Evolutionary conservation across 495 filamentous ascomycete genomes (phyloP), one percentile per base, ranked within the genome.

Genomic region (Talaromyces ruber): DNA sequence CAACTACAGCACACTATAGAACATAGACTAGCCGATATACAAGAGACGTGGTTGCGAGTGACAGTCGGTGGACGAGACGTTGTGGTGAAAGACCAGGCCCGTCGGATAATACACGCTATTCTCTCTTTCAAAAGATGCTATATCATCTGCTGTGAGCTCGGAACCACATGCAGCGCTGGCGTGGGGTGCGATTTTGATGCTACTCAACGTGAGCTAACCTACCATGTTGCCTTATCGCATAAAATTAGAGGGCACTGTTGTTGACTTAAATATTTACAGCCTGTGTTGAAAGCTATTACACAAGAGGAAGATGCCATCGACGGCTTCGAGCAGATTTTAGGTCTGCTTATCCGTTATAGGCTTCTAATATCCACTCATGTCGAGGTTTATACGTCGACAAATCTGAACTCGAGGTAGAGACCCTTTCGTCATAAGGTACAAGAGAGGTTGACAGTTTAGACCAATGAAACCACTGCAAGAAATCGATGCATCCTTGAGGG

Each of bases 141-240:
- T 71, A 7, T 24, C 45, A 12, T 28, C 62, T 4, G 65, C 65
- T n/a, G 60, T 63, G 21, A 63, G 51, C 37, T 50, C 58, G 0
- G 65, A 71, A 45, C 68, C 67, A 16, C 67, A 71, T 53, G 67
- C 63, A 62, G 37, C 65, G 3, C 30, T 71, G 11, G 69, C 65
- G 26, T 71, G 69, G 69, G 62, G 64, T 61, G 67, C 67, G 25
- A 62, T 71, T 14, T 45, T 45, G 22, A 28, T 66, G 14, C 25
- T 70, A 9, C 12, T 70, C 0, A 60, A 62, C 6, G 43, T 68
- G 52, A 47, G 63, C n/a, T n/a, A n/a, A n/a, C n/a, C n/a, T n/a
- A n/a, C n/a, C n/a, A n/a, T n/a, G n/a, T n/a, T n/a, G n/a, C n/a
- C n/a, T n/a, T n/a, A n/a, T n/a, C n/a, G n/a, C n/a, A n/a, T n/a